Percentiles rank a stretch among this genome's conserved stretches.
Evolutionary conservation across 2,329 filamentous ascomycete genomes (phyloP).

Genomic region (Aspergillus sp.): DNA sequence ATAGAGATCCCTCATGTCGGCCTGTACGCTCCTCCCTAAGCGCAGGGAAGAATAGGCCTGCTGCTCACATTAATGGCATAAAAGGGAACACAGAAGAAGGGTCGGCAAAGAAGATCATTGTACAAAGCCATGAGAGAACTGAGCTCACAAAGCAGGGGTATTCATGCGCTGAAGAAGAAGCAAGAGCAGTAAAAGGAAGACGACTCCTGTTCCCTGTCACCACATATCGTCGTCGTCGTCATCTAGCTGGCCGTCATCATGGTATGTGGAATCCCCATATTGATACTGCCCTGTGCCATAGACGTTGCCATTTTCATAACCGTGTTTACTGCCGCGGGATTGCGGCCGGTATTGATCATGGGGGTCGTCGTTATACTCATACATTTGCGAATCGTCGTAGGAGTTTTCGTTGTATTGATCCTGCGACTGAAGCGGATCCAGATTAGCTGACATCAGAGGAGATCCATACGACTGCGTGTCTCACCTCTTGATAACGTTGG

Average conservation of each 20-base stretch:
- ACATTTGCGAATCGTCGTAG: slow-evolving; percentile 52
- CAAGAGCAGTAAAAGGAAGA: slow-evolving; percentile 22
- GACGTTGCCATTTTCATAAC: slow-evolving; percentile 36
- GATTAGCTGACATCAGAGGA: neutral
- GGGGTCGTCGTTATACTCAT: slow-evolving; percentile 49
- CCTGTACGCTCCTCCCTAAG: slow-evolving; percentile 7
- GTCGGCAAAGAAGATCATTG: slow-evolving; percentile 16
- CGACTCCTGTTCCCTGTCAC: slow-evolving; percentile 33
- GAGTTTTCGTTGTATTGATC: slow-evolving; percentile 38
- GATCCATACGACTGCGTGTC: slow-evolving; percentile 3
- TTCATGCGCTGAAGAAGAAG: slow-evolving; percentile 26
- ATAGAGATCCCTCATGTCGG: slow-evolving; percentile 7
- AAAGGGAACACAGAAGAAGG: slow-evolving; percentile 4
- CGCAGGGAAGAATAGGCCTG: slow-evolving; percentile 3
- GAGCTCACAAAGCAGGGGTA: slow-evolving; percentile 29
- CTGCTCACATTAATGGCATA: slow-evolving; percentile 3
- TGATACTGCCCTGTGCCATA: slow-evolving; percentile 37
- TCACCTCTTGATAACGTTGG: slow-evolving; percentile 47
- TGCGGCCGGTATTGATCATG: slow-evolving; percentile 37
- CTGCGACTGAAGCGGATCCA: slow-evolving; percentile 18
- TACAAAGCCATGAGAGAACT: slow-evolving; percentile 28
- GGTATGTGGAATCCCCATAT: slow-evolving; percentile 39
- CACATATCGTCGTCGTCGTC: slow-evolving; percentile 50
- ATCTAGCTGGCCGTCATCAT: slow-evolving; percentile 41
- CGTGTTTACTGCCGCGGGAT: slow-evolving; percentile 36